Conservation (phyloP, 805 yeast genomes). For the Saccharomycopsis selenospora region DNA sequence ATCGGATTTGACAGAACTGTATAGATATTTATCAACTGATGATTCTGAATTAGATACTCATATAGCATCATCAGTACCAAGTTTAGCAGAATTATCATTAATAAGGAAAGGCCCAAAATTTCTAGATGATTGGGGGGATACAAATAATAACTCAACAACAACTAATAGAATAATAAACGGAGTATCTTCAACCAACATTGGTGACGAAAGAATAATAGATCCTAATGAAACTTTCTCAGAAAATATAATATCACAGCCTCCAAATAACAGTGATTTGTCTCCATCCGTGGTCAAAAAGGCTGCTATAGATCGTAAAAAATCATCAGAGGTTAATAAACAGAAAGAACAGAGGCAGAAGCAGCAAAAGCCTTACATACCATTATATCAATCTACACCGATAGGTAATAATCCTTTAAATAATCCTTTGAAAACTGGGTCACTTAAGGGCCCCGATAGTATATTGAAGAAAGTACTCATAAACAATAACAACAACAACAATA, state of each 20-base stretch:
- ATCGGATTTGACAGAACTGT: conserved; percentile 17
- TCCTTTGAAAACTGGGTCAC: too few species aligned
- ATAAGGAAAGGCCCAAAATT: conserved; percentile 13
- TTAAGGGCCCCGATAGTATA: conserved; percentile 11
- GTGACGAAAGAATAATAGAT: background rate
- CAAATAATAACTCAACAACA: too few species aligned
- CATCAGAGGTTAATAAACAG: background rate
- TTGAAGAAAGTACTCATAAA: conserved; percentile 1
- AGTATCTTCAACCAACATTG: too few species aligned
- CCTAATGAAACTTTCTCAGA: background rate
- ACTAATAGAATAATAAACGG: too few species aligned
- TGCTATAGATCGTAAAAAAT: background rate
- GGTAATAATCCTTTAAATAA: background rate
- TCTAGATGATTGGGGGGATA: conserved; percentile 17
- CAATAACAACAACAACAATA: background rate
- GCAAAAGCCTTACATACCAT: background rate
- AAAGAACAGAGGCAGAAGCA: background rate
- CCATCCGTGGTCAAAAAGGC: conserved; percentile 1
- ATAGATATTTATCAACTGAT: conserved; percentile 17
- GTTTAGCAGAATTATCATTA: conserved; percentile 14
- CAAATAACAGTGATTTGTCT: background rate
- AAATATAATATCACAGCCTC: too few species aligned
- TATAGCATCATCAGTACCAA: conserved; percentile 5
- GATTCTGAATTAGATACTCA: conserved; percentile 16
- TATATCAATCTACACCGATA: background rate